A percentile compares a stretch with the other conserved stretches of the same genome.
phyloP scores from a whole-genome alignment of 352 stramenopile genomes.

The Phytophthora vignae region DNA sequence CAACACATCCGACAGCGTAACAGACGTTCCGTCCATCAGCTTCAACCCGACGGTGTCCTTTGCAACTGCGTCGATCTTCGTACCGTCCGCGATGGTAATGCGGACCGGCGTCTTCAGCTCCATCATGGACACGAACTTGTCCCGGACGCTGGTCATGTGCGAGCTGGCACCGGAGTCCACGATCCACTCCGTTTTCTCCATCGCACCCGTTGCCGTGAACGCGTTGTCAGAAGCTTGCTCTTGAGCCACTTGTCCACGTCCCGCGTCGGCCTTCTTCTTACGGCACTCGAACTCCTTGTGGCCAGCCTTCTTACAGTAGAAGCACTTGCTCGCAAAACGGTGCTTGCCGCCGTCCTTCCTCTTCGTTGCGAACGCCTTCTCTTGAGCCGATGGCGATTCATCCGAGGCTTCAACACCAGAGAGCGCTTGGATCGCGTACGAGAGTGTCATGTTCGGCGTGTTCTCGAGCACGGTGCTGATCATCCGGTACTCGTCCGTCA shows the following conservation, averaged over 20 bases:
- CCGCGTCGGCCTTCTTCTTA: constrained; percentile 6
- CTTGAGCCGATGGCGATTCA: constrained; percentile 23
- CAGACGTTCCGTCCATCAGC: neutral
- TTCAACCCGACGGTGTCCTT: neutral
- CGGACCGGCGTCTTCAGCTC: constrained; percentile 9
- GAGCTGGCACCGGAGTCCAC: neutral
- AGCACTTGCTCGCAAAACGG: constrained; percentile 12
- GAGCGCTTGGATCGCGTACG: constrained; percentile 12
- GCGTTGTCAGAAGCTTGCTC: too few species aligned
- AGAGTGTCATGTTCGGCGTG: constrained; percentile 8
- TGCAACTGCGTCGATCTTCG: constrained; percentile 1
- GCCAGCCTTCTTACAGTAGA: constrained; percentile 22
- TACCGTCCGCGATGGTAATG: constrained; percentile 10
- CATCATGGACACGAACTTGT: neutral
- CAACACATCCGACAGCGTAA: neutral
- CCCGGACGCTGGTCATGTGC: neutral
- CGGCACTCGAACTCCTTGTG: constrained; percentile 17
- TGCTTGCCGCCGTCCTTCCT: constrained; percentile 13
- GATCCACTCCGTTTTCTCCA: neutral
- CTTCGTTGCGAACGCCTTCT: constrained; percentile 13
- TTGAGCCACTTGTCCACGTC: too few species aligned
- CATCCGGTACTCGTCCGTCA: constrained; percentile 30
- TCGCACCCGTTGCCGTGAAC: neutral
- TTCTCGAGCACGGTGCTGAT: constrained; percentile 11
- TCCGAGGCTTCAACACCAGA: constrained; percentile 11